phyloP scores from a whole-genome alignment of 441 rosid species.

The Bocquillonia castaneifolia region DNA sequence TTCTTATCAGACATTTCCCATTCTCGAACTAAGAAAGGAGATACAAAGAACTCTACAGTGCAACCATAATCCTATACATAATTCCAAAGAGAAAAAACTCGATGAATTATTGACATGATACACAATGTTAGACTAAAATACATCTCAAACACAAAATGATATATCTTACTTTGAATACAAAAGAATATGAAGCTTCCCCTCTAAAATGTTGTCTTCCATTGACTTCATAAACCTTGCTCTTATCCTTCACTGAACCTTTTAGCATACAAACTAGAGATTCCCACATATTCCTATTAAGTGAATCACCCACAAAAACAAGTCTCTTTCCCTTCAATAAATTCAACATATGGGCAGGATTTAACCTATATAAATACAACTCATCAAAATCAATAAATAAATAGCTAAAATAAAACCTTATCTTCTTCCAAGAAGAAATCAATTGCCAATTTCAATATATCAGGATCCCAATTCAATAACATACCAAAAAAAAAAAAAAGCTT shows the following conservation, averaged over 20 bases:
- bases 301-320: constrained; percentile 87
- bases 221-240: constrained; percentile 63
- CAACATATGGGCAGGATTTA: constrained; percentile 55
- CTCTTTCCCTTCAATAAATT: constrained; percentile 73
- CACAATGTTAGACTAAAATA: neutral
- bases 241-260: constrained; percentile 50
- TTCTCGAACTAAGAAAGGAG: constrained; percentile 90
- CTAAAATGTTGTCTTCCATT: constrained; percentile 63
- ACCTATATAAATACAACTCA: constrained; percentile 32
- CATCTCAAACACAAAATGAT: neutral
- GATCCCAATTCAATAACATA: too few relatives aligned
- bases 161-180: constrained; percentile 59
- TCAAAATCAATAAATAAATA: neutral
- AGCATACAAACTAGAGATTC: constrained; percentile 86
- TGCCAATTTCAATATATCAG: too few relatives aligned
- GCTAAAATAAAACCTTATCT: too few relatives aligned
- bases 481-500: too few relatives aligned
- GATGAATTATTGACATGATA: neutral
- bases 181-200: constrained; percentile 73
- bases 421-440: neutral
- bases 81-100: neutral
- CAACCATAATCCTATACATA: constrained; percentile 56
- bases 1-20: constrained; percentile 58
- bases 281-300: constrained; percentile 95
- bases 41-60: constrained; percentile 73